Evolutionary conservation across 495 filamentous ascomycete species (phyloP).

Genomic region (Tuber umbilicatum): DNA sequence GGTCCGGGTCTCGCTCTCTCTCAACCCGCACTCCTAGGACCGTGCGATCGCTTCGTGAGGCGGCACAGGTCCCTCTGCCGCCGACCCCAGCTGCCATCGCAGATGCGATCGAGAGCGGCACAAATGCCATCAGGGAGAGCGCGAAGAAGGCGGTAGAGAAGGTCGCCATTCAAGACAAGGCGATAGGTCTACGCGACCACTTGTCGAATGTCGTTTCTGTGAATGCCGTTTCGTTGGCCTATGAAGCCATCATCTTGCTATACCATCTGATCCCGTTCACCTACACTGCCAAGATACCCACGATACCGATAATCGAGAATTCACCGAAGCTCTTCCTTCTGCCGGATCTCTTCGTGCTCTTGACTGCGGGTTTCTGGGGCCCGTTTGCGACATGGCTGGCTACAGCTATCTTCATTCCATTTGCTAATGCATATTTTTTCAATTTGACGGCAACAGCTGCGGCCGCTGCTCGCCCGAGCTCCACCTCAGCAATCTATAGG

Average conservation of each 20-base stretch:
- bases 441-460: conserved; percentile 58
- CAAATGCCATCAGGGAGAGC: conserved; percentile 55
- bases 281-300: conserved; percentile 64
- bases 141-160: conserved; percentile 49
- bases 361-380: conserved; percentile 74
- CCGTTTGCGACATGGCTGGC: conserved; percentile 70
- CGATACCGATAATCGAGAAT: conserved; percentile 49
- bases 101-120: conserved; percentile 70
- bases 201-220: conserved; percentile 62
- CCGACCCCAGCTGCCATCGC: conserved; percentile 78
- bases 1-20: conserved; percentile 35
- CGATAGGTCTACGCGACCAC: conserved; percentile 58
- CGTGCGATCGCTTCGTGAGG: conserved; percentile 48
- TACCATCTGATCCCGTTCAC: conserved; percentile 59
- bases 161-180: conserved; percentile 50
- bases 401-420: conserved; percentile 63
- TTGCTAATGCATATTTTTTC: conserved; percentile 72
- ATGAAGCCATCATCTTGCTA: conserved; percentile 58
- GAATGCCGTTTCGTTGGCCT: conserved; percentile 56
- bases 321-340: conserved; percentile 52
- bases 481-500: conserved; percentile 15
- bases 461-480: conserved; percentile 34
- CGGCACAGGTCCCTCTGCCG: conserved; percentile 58
- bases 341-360: conserved; percentile 75
- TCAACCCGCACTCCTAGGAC: conserved; percentile 54